phyloP scores from a whole-genome alignment of 106 monocot genomes.

The Acorus calamus region DNA sequence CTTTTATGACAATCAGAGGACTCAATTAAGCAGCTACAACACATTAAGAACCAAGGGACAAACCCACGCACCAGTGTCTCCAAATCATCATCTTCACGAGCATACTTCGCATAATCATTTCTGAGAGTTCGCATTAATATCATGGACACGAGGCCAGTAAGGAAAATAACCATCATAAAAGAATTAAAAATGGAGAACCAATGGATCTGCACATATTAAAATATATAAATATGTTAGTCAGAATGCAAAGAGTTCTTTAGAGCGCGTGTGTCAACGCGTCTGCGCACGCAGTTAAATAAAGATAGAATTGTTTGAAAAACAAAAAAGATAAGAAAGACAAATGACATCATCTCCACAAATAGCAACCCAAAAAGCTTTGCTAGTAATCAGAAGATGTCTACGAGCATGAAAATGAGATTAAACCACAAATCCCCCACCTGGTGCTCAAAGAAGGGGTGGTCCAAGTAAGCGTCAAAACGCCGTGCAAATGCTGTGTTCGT shows the following conservation, averaged over 20 bases:
- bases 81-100: slow-evolving; percentile 89
- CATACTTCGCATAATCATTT: slow-evolving; percentile 99
- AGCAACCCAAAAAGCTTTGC: too few relatives aligned
- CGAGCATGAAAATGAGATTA: too few relatives aligned
- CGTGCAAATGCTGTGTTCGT: slow-evolving; percentile 73
- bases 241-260: too few relatives aligned
- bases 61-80: slow-evolving; percentile 61
- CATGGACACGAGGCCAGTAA: slow-evolving; percentile 92
- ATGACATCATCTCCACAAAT: too few relatives aligned
- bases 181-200: slow-evolving; percentile 99
- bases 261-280: too few relatives aligned
- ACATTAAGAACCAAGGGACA: background rate
- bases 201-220: slow-evolving; percentile 61
- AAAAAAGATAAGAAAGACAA: background rate
- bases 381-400: too few relatives aligned
- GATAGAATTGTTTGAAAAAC: too few relatives aligned
- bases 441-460: slow-evolving; percentile 89
- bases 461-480: slow-evolving; percentile 83
- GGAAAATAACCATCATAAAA: slow-evolving; percentile 99
- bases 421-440: slow-evolving; percentile 29
- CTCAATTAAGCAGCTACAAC: background rate
- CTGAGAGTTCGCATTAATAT: slow-evolving; percentile 95
- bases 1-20: background rate
- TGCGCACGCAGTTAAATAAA: too few relatives aligned
- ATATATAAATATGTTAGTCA: background rate